Evolutionary conservation across 2,329 filamentous ascomycete species (phyloP), one percentile per base, ranked within the genome.

Genomic region (Hirsutella minnesotensis): DNA sequence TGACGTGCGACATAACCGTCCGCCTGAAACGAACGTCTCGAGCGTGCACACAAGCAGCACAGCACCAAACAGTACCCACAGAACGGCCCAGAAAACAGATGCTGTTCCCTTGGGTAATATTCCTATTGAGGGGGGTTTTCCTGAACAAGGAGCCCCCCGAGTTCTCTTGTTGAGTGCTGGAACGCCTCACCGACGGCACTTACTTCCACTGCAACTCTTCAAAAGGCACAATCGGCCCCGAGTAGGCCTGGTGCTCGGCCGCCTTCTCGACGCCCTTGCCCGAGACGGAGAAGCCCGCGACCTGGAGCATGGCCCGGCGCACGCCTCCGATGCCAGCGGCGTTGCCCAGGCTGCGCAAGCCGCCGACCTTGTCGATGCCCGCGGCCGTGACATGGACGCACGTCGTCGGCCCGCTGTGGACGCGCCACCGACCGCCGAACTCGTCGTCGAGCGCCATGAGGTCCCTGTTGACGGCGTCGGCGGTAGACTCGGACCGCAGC

Each of bases 271-370:
- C 52, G 1, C 56, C 53, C 5, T 20, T 18, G 5, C 51, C 44
- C 18, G 24, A 7, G 24, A 58, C 34, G 5, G 52, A 43, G 37
- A 65, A 57, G 4, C 64, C 66, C 1, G 64, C 64, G 56, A 68
- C 61, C 38, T 65, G 61, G 22, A 69, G 39, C 9, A 68, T 60
- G 10, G 62, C 64, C 19, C 56, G 49, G 41, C 65, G 54, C 22
- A 62, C 63, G 8, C 62, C 65, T 3, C 62, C 63, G 42, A 69
- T 56, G 4, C 66, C 66, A 4, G 56, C 63, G 9, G 57, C 58
- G 19, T 58, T 59, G 7, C 58, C 59, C 13, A 60, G 38, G 31
- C 52, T 58, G 9, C 58, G 59, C 13, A 60, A 37, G 31, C 52
- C 58, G 9, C 53, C 50, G 4, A 55, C 49, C 12, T 50, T 42